Evolutionary conservation across 176 grass and related monocot genomes (phyloP), one percentile per base, ranked within the genome.

Genomic region (Thinopyrum elongatum): DNA sequence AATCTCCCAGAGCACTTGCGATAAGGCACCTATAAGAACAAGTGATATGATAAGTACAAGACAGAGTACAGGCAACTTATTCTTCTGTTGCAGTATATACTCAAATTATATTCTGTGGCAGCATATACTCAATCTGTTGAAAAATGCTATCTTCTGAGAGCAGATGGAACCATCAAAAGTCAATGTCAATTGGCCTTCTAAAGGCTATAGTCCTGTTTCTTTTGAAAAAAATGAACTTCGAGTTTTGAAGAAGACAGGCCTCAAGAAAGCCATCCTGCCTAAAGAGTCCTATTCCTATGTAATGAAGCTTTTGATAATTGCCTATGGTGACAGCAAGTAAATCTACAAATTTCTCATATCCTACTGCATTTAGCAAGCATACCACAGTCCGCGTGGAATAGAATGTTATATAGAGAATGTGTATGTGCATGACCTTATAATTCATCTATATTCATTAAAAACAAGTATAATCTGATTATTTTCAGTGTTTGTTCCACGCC

Each of bases 11-110:
- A 85, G 31, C 63, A 81, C 9, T 72, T 64, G 63, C 8, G 14
- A 86, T 10, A 29, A 51, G 47, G 55, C 60, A 84, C 77, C 81
- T 85, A 27, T 21, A 62, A 88, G 17, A 85, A 63, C 17, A 85
- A 66, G 82, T 15, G 21, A 76, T 17, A 76, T 16, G 21, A 2
- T 34, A 57, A 73, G 39, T 80, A 57, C 53, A 57, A 22, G 53
- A 22, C 17, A 57, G 55, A 76, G 58, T 81, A 44, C 46, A 81
- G 41, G 42, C 13, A 17, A 35, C 3, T 1, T 11, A 58, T 58
- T 10, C 5, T 68, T 60, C 4, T 46, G 39, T 25, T 11, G 79
- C 33, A 9, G 8, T 35, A 46, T 27, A 44, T 47, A 53, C 55
- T 58, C 21, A 58, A 58, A 58, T 22, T 14, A 1, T 68, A 42